Conservation (phyloP, 2,329 filamentous ascomycete genomes). For the Diaporthe destruens region DNA sequence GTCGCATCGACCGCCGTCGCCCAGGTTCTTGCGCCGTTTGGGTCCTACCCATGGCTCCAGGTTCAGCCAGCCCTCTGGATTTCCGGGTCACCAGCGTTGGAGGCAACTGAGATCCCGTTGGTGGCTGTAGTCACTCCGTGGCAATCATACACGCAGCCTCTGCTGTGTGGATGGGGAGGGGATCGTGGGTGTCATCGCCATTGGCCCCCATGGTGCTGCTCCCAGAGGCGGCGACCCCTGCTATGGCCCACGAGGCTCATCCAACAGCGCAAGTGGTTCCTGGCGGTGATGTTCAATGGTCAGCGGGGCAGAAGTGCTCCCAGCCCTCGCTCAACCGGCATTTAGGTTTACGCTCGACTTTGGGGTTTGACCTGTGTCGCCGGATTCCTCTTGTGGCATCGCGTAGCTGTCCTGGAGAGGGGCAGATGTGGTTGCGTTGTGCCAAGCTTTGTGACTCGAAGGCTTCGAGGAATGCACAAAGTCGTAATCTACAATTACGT, state of each 20-base stretch:
- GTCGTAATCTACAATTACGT: background rate
- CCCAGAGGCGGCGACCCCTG: background rate
- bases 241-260: background rate
- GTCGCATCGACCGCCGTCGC: constrained; percentile 12
- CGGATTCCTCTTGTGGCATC: background rate
- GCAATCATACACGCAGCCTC: background rate
- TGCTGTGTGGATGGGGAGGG: background rate
- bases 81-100: background rate
- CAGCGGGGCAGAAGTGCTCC: background rate
- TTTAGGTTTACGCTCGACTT: too few relatives aligned
- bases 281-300: background rate
- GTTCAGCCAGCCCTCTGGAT: background rate
- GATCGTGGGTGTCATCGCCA: background rate
- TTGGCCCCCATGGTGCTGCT: background rate
- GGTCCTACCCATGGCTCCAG: background rate
- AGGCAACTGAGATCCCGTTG: background rate
- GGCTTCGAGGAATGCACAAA: background rate
- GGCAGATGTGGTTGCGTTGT: background rate
- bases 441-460: background rate
- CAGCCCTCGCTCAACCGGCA: background rate
- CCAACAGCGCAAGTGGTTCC: background rate
- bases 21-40: constrained; percentile 2
- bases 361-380: background rate
- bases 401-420: background rate
- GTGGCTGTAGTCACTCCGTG: background rate